phyloP scores from a whole-genome alignment of 2,329 filamentous ascomycete species.

The Tolypocladium endophyticum region DNA sequence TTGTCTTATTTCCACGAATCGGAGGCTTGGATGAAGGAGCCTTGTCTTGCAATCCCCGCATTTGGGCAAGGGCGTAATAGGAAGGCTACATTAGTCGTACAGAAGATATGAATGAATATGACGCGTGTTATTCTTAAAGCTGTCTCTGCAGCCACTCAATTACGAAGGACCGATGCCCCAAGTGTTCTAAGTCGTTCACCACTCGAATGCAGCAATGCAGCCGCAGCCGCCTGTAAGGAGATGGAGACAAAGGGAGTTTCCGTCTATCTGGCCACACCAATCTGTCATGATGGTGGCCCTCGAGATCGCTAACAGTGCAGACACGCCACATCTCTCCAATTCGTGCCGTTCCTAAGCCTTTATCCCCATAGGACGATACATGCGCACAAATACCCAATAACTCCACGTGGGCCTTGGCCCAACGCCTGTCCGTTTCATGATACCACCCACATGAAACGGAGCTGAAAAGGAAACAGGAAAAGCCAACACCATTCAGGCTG shows the following conservation, averaged over 20 bases:
- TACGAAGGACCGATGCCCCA: not conserved
- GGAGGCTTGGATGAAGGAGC: not conserved
- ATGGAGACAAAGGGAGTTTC: not conserved
- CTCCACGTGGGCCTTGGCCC: conserved; percentile 3
- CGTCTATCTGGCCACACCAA: not conserved
- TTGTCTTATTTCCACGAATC: not conserved
- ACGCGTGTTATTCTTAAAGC: not conserved
- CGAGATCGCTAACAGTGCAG: not conserved
- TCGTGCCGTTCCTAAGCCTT: not conserved
- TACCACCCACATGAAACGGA: not conserved
- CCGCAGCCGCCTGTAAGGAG: not conserved
- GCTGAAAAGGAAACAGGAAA: not conserved
- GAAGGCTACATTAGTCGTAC: not conserved
- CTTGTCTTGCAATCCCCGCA: not conserved
- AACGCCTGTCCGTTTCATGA: not conserved
- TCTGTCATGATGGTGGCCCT: not conserved
- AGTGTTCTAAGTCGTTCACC: not conserved
- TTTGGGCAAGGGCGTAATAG: not conserved
- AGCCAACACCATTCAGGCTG: not conserved
- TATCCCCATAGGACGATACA: not conserved
- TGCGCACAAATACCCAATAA: conserved; percentile 5
- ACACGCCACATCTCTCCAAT: not conserved
- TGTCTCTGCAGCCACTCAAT: not conserved
- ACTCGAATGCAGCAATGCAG: not conserved
- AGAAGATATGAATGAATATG: not conserved